Evolutionary conservation across 2,329 filamentous ascomycete genomes (phyloP).

Genomic region (Venturia pyrina): DNA sequence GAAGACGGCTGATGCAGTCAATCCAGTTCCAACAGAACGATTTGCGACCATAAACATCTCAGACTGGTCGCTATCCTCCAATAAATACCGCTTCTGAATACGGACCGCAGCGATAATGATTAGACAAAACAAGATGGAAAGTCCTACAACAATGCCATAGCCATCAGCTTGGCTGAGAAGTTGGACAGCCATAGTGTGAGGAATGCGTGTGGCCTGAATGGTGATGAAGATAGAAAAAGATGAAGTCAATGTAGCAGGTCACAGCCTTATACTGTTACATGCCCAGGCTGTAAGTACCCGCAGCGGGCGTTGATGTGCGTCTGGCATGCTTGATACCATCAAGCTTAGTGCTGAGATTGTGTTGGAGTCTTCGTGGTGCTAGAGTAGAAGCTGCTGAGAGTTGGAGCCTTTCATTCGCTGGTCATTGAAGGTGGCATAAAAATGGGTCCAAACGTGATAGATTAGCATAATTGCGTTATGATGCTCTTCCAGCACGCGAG

Average conservation of each 20-base stretch:
- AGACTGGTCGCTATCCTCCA: slow-evolving; percentile 63
- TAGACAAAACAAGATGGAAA: not conserved
- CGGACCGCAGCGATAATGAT: not conserved
- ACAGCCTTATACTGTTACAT: not conserved
- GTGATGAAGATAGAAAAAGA: not conserved
- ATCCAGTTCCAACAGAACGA: slow-evolving; percentile 33
- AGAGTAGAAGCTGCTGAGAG: not conserved
- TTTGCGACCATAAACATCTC: slow-evolving; percentile 41
- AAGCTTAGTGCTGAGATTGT: not conserved
- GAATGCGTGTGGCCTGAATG: not conserved
- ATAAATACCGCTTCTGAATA: slow-evolving; percentile 44
- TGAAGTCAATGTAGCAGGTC: not conserved
- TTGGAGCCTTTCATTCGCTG: not conserved
- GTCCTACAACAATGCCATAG: slow-evolving; percentile 12
- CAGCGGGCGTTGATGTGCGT: not conserved
- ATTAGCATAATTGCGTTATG: not conserved
- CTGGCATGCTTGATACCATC: not conserved
- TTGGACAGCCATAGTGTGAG: slow-evolving; percentile 16
- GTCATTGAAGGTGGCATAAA: not conserved
- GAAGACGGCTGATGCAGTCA: slow-evolving; percentile 38
- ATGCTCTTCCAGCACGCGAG: not conserved
- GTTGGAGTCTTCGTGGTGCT: not conserved
- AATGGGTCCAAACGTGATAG: not conserved
- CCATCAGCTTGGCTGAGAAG: slow-evolving; percentile 14
- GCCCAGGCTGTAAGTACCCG: not conserved